Percentiles rank a stretch among this genome's conserved stretches.
phyloP scores from a whole-genome alignment of 352 stramenopile genomes.

The Phytophthora syringae region DNA sequence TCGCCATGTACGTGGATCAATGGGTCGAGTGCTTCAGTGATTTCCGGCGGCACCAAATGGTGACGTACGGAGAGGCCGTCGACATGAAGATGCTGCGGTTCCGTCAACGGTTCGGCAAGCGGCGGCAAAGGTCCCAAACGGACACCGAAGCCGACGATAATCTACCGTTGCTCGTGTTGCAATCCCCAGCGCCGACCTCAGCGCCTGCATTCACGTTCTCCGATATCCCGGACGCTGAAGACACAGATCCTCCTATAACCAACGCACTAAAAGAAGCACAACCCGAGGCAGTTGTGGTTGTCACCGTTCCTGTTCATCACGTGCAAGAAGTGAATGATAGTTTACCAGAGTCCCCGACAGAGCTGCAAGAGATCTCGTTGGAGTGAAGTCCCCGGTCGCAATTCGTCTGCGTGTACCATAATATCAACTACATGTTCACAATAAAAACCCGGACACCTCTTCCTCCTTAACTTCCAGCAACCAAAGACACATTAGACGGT shows the following conservation, averaged over 20 bases:
- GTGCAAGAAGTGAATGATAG: constrained; percentile 22
- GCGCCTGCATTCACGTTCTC: constrained; percentile 26
- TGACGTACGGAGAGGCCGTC: constrained; percentile 25
- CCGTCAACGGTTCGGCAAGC: constrained; percentile 35
- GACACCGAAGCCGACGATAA: constrained; percentile 29
- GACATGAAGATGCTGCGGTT: constrained; percentile 34
- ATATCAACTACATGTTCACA: constrained; percentile 30
- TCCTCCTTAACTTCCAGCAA: background rate
- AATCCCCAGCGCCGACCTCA: constrained; percentile 22
- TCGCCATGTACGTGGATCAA: constrained; percentile 47
- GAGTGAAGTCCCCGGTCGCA: constrained; percentile 5
- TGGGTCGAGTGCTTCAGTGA: constrained; percentile 51
- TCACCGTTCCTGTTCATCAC: constrained; percentile 22
- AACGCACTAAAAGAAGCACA: constrained; percentile 4
- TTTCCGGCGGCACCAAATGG: constrained; percentile 44
- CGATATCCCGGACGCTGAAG: constrained; percentile 1
- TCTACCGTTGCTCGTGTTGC: constrained; percentile 26
- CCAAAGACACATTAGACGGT: constrained; percentile 20
- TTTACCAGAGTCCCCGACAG: background rate
- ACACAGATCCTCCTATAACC: background rate
- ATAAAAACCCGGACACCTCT: constrained; percentile 2
- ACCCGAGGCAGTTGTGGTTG: constrained; percentile 15
- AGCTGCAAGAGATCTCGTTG: constrained; percentile 28
- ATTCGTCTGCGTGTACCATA: constrained; percentile 27
- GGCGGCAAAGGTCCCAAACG: constrained; percentile 12